Evolutionary conservation across 2,329 filamentous ascomycete species (phyloP).

Genomic region (Colletotrichum liriopes): DNA sequence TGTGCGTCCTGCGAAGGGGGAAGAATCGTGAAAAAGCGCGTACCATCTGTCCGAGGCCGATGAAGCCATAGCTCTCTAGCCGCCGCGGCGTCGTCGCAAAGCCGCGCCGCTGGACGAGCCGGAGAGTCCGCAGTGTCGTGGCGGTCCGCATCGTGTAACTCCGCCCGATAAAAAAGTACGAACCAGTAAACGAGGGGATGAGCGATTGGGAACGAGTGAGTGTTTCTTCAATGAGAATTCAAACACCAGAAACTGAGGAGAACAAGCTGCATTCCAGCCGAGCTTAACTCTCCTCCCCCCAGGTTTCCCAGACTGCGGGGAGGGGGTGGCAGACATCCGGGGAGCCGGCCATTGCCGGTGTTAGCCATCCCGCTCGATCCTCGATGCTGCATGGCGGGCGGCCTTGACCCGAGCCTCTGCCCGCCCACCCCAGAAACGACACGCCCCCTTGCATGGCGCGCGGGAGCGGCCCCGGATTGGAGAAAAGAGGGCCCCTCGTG

Average conservation of each 20-base stretch:
- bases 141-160: slow-evolving; percentile 24
- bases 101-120: slow-evolving; percentile 59
- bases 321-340: slow-evolving; percentile 38
- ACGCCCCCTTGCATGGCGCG: slow-evolving; percentile 29
- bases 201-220: neutral
- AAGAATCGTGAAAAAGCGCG: slow-evolving; percentile 37
- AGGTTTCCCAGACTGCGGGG: slow-evolving; percentile 27
- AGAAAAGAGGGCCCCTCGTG: slow-evolving; percentile 26
- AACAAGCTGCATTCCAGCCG: slow-evolving; percentile 24
- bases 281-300: slow-evolving; percentile 12
- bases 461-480: slow-evolving; percentile 30
- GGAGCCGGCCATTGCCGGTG: slow-evolving; percentile 56
- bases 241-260: neutral
- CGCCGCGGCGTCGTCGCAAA: slow-evolving; percentile 66
- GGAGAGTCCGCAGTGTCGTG: slow-evolving; percentile 45
- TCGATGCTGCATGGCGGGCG: slow-evolving; percentile 1
- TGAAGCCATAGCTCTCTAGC: slow-evolving; percentile 71
- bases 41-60: slow-evolving; percentile 75
- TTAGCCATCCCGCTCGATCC: slow-evolving; percentile 45
- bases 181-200: neutral
- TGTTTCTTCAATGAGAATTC: neutral
- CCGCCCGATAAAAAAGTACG: neutral
- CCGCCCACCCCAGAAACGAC: neutral
- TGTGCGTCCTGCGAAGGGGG: neutral
- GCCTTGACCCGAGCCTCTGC: slow-evolving; percentile 12